Evolutionary conservation across 106 monocot genomes (phyloP).

Genomic region (Dendrobium nobile): DNA sequence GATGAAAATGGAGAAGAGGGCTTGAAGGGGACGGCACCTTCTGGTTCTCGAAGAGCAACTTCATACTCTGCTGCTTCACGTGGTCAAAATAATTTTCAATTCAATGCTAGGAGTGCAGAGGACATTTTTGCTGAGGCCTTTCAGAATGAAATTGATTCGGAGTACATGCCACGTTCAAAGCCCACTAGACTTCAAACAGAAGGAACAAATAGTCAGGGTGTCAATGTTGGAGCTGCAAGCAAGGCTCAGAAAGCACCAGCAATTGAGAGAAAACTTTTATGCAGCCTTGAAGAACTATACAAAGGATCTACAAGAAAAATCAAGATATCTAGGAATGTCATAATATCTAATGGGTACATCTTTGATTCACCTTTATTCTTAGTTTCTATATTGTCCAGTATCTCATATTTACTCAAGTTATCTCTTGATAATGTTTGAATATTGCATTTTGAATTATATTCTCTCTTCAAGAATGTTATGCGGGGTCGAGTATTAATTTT

Average conservation of each 20-base stretch:
- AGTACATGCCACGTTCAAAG: constrained; percentile 27
- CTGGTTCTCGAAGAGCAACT: constrained; percentile 40
- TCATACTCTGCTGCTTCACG: constrained; percentile 19
- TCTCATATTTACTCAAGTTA: not conserved
- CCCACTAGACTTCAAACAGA: constrained; percentile 29
- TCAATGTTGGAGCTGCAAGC: too few species aligned
- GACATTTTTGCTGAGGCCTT: constrained; percentile 52
- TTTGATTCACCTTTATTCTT: not conserved
- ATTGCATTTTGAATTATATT: not conserved
- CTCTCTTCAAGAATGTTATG: not conserved
- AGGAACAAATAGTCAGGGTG: not conserved
- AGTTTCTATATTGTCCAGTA: not conserved
- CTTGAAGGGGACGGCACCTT: constrained; percentile 46
- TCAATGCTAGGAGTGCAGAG: constrained; percentile 48
- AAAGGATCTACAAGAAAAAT: constrained; percentile 53
- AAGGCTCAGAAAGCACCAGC: constrained; percentile 37
- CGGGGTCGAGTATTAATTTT: not conserved
- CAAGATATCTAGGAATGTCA: constrained; percentile 65
- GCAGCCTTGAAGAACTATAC: constrained; percentile 66
- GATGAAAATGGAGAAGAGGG: constrained; percentile 61
- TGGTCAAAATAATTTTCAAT: constrained; percentile 14
- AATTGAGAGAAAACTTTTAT: constrained; percentile 46
- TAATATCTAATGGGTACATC: constrained; percentile 34
- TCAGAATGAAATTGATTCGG: constrained; percentile 29
- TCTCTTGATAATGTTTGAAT: not conserved